phyloP scores from a whole-genome alignment of 106 monocot genomes.

The Posidonia australis region DNA sequence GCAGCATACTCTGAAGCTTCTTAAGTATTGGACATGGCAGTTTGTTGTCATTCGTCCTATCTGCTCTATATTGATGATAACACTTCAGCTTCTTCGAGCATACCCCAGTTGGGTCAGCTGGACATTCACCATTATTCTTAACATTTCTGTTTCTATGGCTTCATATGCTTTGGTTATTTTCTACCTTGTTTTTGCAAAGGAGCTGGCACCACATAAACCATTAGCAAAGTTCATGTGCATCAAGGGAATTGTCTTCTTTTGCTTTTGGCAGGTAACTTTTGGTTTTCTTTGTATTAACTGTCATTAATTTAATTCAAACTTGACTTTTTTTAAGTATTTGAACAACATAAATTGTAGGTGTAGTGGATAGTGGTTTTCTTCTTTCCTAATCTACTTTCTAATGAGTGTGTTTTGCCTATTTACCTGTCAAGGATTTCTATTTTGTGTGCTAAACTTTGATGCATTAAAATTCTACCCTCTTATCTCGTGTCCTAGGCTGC shows the following conservation, averaged over 20 bases:
- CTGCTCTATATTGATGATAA: slow-evolving; percentile 84
- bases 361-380: no score
- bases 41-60: slow-evolving; percentile 85
- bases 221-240: slow-evolving; percentile 93
- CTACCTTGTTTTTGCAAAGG: slow-evolving; percentile 95
- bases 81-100: slow-evolving; percentile 48
- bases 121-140: slow-evolving; percentile 70
- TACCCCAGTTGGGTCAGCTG: slow-evolving; percentile 82
- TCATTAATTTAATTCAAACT: no score
- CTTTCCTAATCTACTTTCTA: no score
- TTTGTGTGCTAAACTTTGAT: no score
- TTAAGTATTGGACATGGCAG: slow-evolving; percentile 98
- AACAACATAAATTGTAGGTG: no score
- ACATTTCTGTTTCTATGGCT: slow-evolving; percentile 94
- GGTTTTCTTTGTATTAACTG: no score
- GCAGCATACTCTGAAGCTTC: slow-evolving; percentile 63
- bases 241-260: slow-evolving; percentile 97
- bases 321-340: no score
- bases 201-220: slow-evolving; percentile 87
- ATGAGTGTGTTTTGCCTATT: no score
- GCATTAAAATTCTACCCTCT: no score
- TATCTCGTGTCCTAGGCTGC: no score
- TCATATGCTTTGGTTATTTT: slow-evolving; percentile 85
- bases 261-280: slow-evolving; percentile 90
- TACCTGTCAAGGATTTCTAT: no score